Evolutionary conservation across 306 rosid genomes (phyloP), one percentile per base, ranked within the genome.

Genomic region (Fragaria vesca): DNA sequence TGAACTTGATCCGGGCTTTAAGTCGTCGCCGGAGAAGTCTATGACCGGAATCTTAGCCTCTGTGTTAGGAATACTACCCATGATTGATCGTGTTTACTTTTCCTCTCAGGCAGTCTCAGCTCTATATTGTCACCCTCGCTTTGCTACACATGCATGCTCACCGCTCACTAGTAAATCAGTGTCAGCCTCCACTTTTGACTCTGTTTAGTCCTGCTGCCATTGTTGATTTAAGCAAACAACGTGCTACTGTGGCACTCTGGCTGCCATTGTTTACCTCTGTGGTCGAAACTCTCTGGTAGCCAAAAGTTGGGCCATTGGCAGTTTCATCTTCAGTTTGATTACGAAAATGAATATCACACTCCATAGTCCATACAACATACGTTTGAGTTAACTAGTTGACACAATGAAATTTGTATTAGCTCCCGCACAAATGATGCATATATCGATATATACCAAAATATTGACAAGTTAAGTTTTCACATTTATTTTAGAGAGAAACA

Each of bases 11-110:
- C 61, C 63, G 8, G 63, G n/a, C 72, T 65, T 76, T 40, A 65
- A 20, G 6, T 65, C 38, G 20, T 62, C 20, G 6, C 52, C 38
- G 12, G 63, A 63, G 21, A 75, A 75, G 50, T 63, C 48, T 30
- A 63, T 24, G 13, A 75, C 50, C 12, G 79, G 72, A 47, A 75
- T 62, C 71, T 75, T 60, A 26, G 47, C 15, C 13, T 66, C 70
- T 8, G 47, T 66, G 69, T 34, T 28, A 26, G 17, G 5, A 26
- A 12, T 28, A 26, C 66, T 61, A 30, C 42, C 42, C 68, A 62
- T 62, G 63, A 58, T 54, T 57, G 63, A 57, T 21, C 30, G 15
- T 21, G 63, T 21, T 54, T 6, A 54, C 21, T 17, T 47, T 12
- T 3, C 52, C 18, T 12, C 18, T 47, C 26, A 0, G 26, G 26